Base-by-base conservation (phyloP, 164 flowering plant species). In the Sextonia rubra region DNA sequence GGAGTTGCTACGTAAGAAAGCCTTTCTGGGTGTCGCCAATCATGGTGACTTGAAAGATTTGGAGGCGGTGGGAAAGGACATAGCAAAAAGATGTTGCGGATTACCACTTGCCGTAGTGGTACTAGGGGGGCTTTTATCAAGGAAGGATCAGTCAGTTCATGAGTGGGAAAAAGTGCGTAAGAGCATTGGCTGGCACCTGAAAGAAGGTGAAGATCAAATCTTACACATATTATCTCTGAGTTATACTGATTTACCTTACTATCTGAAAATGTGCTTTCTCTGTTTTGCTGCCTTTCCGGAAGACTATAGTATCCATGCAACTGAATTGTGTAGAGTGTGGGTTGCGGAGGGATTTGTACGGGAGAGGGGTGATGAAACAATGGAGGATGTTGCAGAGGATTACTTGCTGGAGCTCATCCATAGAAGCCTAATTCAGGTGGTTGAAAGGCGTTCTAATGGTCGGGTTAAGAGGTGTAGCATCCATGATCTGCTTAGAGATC, bases 181-280 rank as follows among this genome's bases (percentile, higher is more conserved):
- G 2, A 15, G 23, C 29, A 37, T 63, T 11, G 1, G 1, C 2
- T 5, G 20, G 20, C 22, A 73, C 11, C 23, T 69, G 5, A 47
- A 23, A n/a, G 23, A 75, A 69, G 72, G 63, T 14, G 25, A 63
- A 64, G 26, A 26, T 1, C 5, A 24, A 48, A 26, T 68, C 3
- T 26, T 24, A 4, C 7, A 17, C 14, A 68, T 69, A 32, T 55
- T 73, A 20, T 32, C 72, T 63, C 32, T 77, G 48, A 72, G 79
- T 24, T 66, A 66, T 3, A n/a, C 8, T 15, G 69, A 66, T 66
- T 20, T 66, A 23, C 69, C 69, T 0, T 66, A 32, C 9, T 3
- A 66, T n/a, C 4, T 66, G 25, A 66, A 66, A 20, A 23, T 48
- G 12, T 66, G 69, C 23, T 66, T 66, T 22, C 26, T 66, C 12